Evolutionary conservation across 2,329 filamentous ascomycete species (phyloP), one percentile per base, ranked within the genome.

Genomic region (Ophiostoma piceae): DNA sequence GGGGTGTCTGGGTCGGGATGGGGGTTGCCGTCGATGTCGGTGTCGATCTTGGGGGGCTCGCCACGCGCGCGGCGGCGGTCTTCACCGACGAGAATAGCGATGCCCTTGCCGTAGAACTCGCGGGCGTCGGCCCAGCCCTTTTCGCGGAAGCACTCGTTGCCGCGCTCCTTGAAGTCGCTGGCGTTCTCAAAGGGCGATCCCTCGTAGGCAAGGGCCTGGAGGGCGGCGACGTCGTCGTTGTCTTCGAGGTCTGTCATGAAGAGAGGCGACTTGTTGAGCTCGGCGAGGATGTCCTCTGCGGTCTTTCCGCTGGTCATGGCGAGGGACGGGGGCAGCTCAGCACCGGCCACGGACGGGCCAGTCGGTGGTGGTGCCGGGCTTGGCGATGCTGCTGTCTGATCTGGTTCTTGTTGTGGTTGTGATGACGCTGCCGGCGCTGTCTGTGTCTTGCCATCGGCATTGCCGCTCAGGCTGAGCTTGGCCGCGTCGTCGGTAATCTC

Each of bases 211-310:
- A 99, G 83, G 0, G 95, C 94, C 77, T 92, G 90, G 71, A 99
- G 84, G 0, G 95, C 96, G 75, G 96, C 93, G 0, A 97, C 83
- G 74, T 91, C 88, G 72, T 90, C 84, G 76, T 97, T 97, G 73
- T 96, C 91, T 75, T 92, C 92, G 43, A 97, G 84, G 74, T 92
- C 89, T 39, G 93, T 98, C 95, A 99, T 99, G 84, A 99, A 99
- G 51, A 99, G 85, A 7, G 95, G 95, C 41, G 83, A 85, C 77
- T 83, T 83, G 77, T 87, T 86, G 60, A 88, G 79, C 67, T 88
- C 85, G 11, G 82, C 83, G 70, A 84, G 78, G 43, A 87, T 82
- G 74, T 88, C 85, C 51, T 86, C 84, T 2, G 84, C 79, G 4
- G 84, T 83, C 78, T 83, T 84, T 74, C 80, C 78, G 32, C 75